Base-by-base conservation (phyloP, 495 filamentous ascomycete genomes). In the Penicillium longicatenatum region DNA sequence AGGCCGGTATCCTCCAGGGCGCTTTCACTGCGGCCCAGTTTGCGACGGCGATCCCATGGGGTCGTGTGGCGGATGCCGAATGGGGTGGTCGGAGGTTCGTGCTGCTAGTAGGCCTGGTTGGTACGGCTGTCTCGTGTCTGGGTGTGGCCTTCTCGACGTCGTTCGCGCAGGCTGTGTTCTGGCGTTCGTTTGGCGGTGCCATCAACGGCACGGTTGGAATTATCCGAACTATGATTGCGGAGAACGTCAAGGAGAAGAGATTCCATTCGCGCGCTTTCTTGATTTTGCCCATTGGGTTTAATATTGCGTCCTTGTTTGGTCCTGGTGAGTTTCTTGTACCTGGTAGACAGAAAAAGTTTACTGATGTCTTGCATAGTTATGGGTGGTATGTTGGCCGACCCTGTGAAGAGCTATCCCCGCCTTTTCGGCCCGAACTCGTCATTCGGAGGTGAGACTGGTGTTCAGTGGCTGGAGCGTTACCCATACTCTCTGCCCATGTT, bases 151-250 rank as follows among this genome's bases (percentile, higher is more conserved):
- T 93, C 69, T 83, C 87, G 12, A 84, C 77, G 12, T 82, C 78
- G 14, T 93, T 93, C 58, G 79, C 78, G 68, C 83, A 87, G 69
- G 91, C 90, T 26, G 73, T 92, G 61, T 70, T 88, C 42, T 96
- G 90, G 73, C 77, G 91, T 31, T 84, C 78, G 35, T 69, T 93
- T 42, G 91, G 89, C 21, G 91, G 91, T 24, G 83, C 84, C 9
- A 82, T 91, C 52, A 96, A 96, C 68, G 91, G 91, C 0, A 94
- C 90, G 42, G 84, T 92, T 30, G 89, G 89, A 11, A 90, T 92
- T 17, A 84, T 92, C 70, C 79, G 89, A 60, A 92, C 89, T 4
- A 91, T 90, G 86, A 89, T 92, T 64, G 84, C 84, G 50, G 89
- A 93, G 73, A 92, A 85, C 56, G 82, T 93, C 31, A 84, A 80